Percentiles rank a stretch among this genome's conserved stretches.
Conservation (phyloP, 192 early-diverging fungal genomes). For the Coemansia sp. region DNA sequence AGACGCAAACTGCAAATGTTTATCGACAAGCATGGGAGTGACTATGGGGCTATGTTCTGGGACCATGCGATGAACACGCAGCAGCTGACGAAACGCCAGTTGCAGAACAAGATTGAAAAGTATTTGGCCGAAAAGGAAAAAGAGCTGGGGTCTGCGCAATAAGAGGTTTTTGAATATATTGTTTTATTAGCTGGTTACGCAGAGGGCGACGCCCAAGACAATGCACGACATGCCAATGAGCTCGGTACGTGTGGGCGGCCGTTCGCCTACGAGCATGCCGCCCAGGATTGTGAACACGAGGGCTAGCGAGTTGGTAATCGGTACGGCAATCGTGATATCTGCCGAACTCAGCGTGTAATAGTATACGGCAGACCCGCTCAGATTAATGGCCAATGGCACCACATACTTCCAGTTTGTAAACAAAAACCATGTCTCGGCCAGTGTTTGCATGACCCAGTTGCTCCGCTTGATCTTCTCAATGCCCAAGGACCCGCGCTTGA, state of each 20-base stretch:
- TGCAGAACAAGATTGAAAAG: constrained; percentile 61
- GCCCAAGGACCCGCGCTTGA: constrained; percentile 81
- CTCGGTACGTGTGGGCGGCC: constrained; percentile 61
- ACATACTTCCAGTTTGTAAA: constrained; percentile 90
- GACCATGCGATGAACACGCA: constrained; percentile 69
- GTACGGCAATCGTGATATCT: constrained; percentile 89
- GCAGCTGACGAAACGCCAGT: constrained; percentile 66
- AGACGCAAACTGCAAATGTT: constrained; percentile 57
- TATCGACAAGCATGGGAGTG: constrained; percentile 69
- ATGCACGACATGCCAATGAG: constrained; percentile 69
- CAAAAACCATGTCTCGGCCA: constrained; percentile 71
- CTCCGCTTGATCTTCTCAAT: constrained; percentile 69
- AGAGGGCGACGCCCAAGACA: constrained; percentile 67
- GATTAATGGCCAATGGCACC: constrained; percentile 81
- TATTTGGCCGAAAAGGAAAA: constrained; percentile 49
- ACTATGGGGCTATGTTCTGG: constrained; percentile 79
- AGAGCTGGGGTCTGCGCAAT: constrained; percentile 13
- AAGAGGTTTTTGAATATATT: constrained; percentile 2
- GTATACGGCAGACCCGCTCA: constrained; percentile 89
- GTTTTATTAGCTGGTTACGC: constrained; percentile 51
- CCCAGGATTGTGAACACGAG: constrained; percentile 83
- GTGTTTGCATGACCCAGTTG: constrained; percentile 59
- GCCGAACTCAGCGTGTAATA: constrained; percentile 83
- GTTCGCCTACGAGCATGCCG: constrained; percentile 78
- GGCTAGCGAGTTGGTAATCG: constrained; percentile 88